A percentile compares a stretch with the other conserved stretches of the same genome.
Evolutionary conservation across 2,329 filamentous ascomycete species (phyloP).

Genomic region (Leptographium wingfieldii): DNA sequence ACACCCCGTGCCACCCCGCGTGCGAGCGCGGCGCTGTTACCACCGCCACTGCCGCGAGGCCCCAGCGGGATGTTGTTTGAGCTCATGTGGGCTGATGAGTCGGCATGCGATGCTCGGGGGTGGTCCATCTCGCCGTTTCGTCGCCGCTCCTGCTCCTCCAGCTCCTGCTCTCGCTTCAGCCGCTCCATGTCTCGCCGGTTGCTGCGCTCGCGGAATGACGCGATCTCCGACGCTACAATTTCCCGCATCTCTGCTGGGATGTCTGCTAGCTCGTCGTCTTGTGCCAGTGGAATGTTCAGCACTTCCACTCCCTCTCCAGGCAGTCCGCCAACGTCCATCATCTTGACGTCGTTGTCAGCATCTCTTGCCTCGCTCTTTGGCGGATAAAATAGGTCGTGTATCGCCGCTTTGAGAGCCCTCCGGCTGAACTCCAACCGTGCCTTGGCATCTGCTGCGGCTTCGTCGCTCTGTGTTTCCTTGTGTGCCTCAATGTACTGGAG

Average conservation of each 20-base stretch:
- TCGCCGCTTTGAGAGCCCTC: slow-evolving; percentile 50
- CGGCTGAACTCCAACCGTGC: slow-evolving; percentile 59
- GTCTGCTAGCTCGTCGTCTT: slow-evolving; percentile 88
- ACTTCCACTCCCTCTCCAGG: slow-evolving; percentile 63
- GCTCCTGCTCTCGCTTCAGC: slow-evolving; percentile 76
- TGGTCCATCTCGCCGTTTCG: slow-evolving; percentile 38
- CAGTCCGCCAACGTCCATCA: slow-evolving; percentile 44
- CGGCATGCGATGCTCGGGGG: slow-evolving; percentile 50
- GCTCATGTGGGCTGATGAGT: slow-evolving; percentile 52
- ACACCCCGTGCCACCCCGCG: slow-evolving; percentile 23
- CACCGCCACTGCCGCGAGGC: slow-evolving; percentile 37
- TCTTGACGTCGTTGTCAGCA: slow-evolving; percentile 52
- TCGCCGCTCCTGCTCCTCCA: slow-evolving; percentile 73
- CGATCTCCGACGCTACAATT: slow-evolving; percentile 86
- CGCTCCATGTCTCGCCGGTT: slow-evolving; percentile 81
- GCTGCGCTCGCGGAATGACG: slow-evolving; percentile 85
- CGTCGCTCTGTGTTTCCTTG: slow-evolving; percentile 52
- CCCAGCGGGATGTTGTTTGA: slow-evolving; percentile 67
- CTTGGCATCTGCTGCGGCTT: slow-evolving; percentile 49
- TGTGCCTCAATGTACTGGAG: slow-evolving; percentile 77
- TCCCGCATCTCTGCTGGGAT: slow-evolving; percentile 95
- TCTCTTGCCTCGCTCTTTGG: slow-evolving; percentile 38
- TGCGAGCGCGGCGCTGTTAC: background rate
- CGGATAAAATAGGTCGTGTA: slow-evolving; percentile 64
- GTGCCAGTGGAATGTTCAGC: slow-evolving; percentile 74